Evolutionary conservation across 768 basidiomycete genomes (phyloP), one percentile per base, ranked within the genome.

Genomic region (Lentinula sp.): DNA sequence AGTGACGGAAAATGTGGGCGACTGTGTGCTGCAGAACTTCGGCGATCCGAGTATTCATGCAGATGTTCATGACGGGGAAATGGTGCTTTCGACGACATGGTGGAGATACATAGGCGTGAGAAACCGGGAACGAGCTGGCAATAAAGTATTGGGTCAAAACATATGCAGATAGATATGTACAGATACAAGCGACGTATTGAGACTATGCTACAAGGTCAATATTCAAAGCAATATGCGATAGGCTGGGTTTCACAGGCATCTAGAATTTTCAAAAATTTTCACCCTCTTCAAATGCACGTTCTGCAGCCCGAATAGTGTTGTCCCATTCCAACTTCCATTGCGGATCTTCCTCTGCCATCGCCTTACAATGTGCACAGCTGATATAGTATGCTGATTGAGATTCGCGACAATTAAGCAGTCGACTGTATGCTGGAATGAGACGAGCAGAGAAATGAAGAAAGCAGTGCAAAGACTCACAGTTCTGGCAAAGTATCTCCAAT

Each of bases 401-500:
- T 10, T 69, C 66, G 3, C 74, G 75, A 53, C 71, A 83, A 32
- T 75, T 76, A 23, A 82, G 67, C 23, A 81, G 60, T 13, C 66
- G 60, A 41, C 83, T 84, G 57, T 7, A 62, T 7, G 10, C 41
- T 13, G 23, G 20, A 45, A 35, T 62, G 53, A 63, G 62, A 56
- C 12, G 23, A 6, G 8, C 6, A 57, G 51, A 35, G 42, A 36
- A 50, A 20, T 32, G 37, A 20, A 51, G 33, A 28, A 28, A 20
- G 33, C 56, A 39, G 37, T 13, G 35, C 23, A 12, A 45, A 12
- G 42, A 63, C 82, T 59, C 63, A 84, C 83, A 85, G 81, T 69
- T 87, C 84, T 15, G 85, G 85, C 5, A 86, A 64, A 1, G 71
- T 69, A 3, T 85, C 83, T 3, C 85, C 85, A 42, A 86, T 70